Evolutionary conservation across 108 stramenopile genomes (phyloP).

Genomic region (Nitzschia inconspicua): DNA sequence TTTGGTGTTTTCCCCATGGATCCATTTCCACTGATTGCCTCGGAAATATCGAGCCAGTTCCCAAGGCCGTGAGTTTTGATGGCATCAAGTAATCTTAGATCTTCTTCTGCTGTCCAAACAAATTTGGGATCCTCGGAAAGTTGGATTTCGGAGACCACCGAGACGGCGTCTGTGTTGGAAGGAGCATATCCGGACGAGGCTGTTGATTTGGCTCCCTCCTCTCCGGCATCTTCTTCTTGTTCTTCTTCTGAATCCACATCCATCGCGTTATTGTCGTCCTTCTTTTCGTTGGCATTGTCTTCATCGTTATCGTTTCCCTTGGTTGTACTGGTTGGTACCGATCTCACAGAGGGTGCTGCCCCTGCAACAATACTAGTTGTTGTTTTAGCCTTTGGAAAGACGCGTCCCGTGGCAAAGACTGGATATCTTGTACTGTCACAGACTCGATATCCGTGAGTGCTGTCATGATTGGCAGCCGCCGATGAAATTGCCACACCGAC

Average conservation of each 20-base stretch:
- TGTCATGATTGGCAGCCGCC: constrained; percentile 49
- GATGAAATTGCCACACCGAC: constrained; percentile 37
- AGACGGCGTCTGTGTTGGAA: not conserved
- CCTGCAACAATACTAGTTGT: not conserved
- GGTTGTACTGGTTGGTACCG: too few species aligned
- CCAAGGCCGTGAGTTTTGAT: constrained; percentile 78
- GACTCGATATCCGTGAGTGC: constrained; percentile 70
- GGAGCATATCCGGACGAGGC: not conserved
- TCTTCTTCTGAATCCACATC: constrained; percentile 2
- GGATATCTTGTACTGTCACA: constrained; percentile 79
- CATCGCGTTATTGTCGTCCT: not conserved
- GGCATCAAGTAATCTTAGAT: constrained; percentile 80
- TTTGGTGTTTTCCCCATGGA: constrained; percentile 68
- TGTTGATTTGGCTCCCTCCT: not conserved
- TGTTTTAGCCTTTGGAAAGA: not conserved
- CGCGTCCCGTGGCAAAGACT: constrained; percentile 35
- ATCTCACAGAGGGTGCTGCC: too few species aligned
- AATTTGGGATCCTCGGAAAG: constrained; percentile 46
- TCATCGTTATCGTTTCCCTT: not conserved
- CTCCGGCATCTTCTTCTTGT: not conserved
- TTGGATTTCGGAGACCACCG: not conserved
- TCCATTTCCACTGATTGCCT: constrained; percentile 70
- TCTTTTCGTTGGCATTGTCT: not conserved
- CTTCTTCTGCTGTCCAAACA: constrained; percentile 86
- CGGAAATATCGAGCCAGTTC: constrained; percentile 87